These are phyloP conservation scores for Colletotrichum plurivorum DNA, from an alignment of 2,329 filamentous ascomycete species.

Conservation along the genomic window DNA sequence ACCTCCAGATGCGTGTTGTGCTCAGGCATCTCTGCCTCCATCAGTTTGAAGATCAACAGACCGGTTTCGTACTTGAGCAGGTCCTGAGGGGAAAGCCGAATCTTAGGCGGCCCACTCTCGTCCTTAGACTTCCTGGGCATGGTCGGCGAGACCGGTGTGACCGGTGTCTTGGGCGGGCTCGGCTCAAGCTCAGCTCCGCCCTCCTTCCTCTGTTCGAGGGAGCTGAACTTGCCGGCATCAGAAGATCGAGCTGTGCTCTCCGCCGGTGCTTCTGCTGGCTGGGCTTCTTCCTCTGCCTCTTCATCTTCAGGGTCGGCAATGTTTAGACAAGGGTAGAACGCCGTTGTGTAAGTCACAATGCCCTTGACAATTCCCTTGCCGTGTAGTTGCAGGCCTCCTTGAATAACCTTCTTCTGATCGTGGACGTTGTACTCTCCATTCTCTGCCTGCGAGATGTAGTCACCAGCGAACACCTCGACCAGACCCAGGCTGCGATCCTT, in stretches of 20 bases:
- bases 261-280: slow-evolving; percentile 54
- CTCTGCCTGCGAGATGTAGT: slow-evolving; percentile 85
- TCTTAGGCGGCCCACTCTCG: slow-evolving; percentile 75
- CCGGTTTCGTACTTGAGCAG: slow-evolving; percentile 90
- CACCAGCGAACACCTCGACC: slow-evolving; percentile 81
- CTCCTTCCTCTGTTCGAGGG: slow-evolving; percentile 48
- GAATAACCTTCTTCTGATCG: slow-evolving; percentile 78
- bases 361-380: slow-evolving; percentile 84
- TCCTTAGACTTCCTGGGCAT: slow-evolving; percentile 67
- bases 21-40: slow-evolving; percentile 88
- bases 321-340: slow-evolving; percentile 93
- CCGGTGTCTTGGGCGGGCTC: slow-evolving; percentile 57
- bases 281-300: slow-evolving; percentile 68
- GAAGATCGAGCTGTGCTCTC: slow-evolving; percentile 42
- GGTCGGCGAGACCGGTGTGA: slow-evolving; percentile 59
- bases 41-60: slow-evolving; percentile 92
- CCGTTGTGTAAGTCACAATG: slow-evolving; percentile 82
- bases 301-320: slow-evolving; percentile 92
- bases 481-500: slow-evolving; percentile 91
- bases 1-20: slow-evolving; percentile 86
- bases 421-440: slow-evolving; percentile 85
- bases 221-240: slow-evolving; percentile 62
- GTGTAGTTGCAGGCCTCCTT: slow-evolving; percentile 80
- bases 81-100: slow-evolving; percentile 84
- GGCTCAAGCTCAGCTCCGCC: slow-evolving; percentile 41